Evolutionary conservation across 768 basidiomycete species (phyloP), one percentile per base, ranked within the genome.

Genomic region (Kwoniella europaea): DNA sequence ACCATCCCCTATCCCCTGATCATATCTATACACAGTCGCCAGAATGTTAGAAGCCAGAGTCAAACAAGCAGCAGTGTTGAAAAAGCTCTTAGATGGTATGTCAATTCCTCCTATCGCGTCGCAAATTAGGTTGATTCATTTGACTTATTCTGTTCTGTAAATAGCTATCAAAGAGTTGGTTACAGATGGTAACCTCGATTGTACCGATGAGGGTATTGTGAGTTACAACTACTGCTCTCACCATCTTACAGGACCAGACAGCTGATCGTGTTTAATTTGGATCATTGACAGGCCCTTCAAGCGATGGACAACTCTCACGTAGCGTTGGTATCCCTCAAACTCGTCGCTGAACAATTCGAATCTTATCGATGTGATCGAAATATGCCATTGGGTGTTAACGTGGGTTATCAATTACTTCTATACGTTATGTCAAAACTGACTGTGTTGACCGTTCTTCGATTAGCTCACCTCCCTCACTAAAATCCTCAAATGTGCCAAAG

Each of bases 261-360:
- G 35, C 35, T 35, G 35, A 35, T 35, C 35, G 3, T 4, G 35
- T 35, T 6, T 35, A 35, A 35, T 35, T 7, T 35, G 35, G 35
- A 35, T 35, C 35, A 7, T 35, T 35, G 35, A 35, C 29, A 90
- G 90, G 89, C 89, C 65, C 88, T 99, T 4, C 96, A 98, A 86
- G 97, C 96, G 3, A 99, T 98, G 96, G 97, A 98, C 86, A 98
- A 98, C 88, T 97, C 96, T 2, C 96, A 98, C 84, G 96, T 99
- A 79, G 97, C 96, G 0, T 91, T 98, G 75, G 96, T 99, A 52
- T 86, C 93, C 9, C 93, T 97, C 58, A 88, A 91, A 71, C 88
- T 99, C 41, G 86, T 90, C 52, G 88, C 89, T 1, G 85, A 88
- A 0, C 93, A 92, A 42, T 98, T 99, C 88, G 76, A 83, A 58